Conservation (phyloP, 1,139 yeast genomes). For the Kluyveromyces marxianus region DNA sequence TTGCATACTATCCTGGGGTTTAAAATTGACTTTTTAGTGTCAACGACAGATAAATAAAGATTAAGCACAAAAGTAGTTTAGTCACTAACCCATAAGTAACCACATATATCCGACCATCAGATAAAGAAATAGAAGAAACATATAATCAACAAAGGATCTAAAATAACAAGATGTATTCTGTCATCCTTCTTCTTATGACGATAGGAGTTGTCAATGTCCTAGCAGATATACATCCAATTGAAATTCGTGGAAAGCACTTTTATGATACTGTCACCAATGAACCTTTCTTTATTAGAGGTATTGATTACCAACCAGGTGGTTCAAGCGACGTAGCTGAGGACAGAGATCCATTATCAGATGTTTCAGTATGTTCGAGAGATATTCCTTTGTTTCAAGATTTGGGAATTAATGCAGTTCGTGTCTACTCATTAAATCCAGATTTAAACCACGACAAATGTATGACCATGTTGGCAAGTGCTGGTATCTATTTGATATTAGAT, state of each 20-base stretch:
- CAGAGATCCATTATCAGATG: constrained; percentile 49
- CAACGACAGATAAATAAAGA: no score
- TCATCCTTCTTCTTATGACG: background rate
- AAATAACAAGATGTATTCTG: background rate
- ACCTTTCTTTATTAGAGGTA: constrained; percentile 75
- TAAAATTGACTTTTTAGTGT: no score
- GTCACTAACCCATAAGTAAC: no score
- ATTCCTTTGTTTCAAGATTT: constrained; percentile 46
- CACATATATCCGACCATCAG: no score
- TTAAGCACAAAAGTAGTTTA: no score
- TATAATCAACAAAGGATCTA: background rate
- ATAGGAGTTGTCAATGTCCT: background rate
- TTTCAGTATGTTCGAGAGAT: constrained; percentile 50
- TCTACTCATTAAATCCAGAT: constrained; percentile 78
- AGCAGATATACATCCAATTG: constrained; percentile 49
- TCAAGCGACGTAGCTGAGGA: constrained; percentile 52
- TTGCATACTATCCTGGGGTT: no score
- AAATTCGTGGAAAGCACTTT: constrained; percentile 61
- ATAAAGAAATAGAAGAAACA: no score
- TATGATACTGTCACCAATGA: constrained; percentile 67
- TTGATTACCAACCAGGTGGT: constrained; percentile 88
- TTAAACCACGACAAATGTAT: constrained; percentile 84
- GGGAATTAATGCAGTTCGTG: constrained; percentile 56
- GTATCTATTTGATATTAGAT: constrained; percentile 83
- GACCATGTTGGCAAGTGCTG: constrained; percentile 85